Conservation (phyloP, 352 stramenopile species). For the Phytophthora sojae region DNA sequence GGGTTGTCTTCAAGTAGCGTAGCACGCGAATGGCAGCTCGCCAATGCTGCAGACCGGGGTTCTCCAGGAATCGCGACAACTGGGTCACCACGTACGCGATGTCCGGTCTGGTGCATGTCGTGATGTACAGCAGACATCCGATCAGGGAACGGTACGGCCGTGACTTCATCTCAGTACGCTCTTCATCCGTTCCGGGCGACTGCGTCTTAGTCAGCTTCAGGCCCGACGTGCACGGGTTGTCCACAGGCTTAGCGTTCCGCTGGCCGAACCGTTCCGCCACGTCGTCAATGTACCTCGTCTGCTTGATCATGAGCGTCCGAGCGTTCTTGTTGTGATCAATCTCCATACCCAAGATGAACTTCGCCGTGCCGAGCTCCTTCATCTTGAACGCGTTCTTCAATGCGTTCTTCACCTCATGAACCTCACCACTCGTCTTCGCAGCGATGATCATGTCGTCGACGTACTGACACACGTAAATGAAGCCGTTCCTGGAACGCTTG, state of each 20-base stretch:
- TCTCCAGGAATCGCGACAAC: background rate
- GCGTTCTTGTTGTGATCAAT: background rate
- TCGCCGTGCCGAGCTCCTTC: background rate
- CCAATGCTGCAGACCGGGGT: background rate
- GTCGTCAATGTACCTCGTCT: constrained; percentile 2
- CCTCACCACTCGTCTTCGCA: background rate
- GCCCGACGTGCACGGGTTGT: background rate
- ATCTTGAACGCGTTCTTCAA: constrained; percentile 11
- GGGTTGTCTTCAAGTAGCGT: background rate
- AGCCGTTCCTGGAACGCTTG: background rate
- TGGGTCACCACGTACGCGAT: background rate
- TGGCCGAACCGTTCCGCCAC: constrained; percentile 7
- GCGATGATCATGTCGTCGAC: background rate
- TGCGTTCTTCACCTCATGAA: constrained; percentile 8
- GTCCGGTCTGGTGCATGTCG: background rate
- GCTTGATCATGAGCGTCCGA: constrained; percentile 8
- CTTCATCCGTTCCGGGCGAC: background rate
- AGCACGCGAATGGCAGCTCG: background rate
- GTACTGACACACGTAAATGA: background rate
- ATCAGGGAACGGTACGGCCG: constrained; percentile 2
- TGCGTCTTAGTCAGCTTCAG: background rate
- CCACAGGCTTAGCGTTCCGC: background rate
- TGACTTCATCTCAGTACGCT: constrained; percentile 1
- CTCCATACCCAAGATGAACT: constrained; percentile 9
- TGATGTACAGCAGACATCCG: constrained; percentile 5